Base-by-base conservation (phyloP, 1,139 yeast species). In the Saccharomyces hybrid region DNA sequence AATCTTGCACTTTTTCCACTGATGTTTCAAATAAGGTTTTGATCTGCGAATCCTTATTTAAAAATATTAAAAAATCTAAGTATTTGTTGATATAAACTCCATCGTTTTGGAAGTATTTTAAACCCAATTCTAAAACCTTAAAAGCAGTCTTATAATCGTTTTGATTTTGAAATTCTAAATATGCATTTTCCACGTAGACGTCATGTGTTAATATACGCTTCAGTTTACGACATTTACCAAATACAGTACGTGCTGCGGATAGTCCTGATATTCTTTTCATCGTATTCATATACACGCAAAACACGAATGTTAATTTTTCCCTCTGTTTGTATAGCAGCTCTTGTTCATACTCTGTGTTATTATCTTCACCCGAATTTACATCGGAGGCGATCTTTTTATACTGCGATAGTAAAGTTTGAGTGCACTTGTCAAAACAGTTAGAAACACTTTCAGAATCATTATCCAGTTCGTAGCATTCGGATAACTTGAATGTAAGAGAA, bases 21-120 rank as follows among this genome's bases (percentile, higher is more conserved):
- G 84, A 77, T 13, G 82, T 76, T 70, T 93, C 98, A 67, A 93
- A 85, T 48, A 89, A 76, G 11, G 90, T 89, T 61, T 93, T 83
- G 16, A 91, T 88, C 64, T 85, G 88, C 34, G 88, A 85, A 55
- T 84, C 85, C 68, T 90, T 96, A 67, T 86, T 86, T 44, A 80
- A 78, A 61, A 79, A 73, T 41, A 89, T 80, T 59, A 93, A 74
- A 66, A 87, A 91, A 57, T 85, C 82, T 64, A 93, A 75, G 68
- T 91, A 91, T 51, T 81, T 79, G 57, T 78, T 75, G 50, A 90
- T 76, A 66, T 84, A 91, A 28, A 77, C 80, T 3, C 88, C 85
- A 59, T 82, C 78, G 25, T 53, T 66, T 20, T 75, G 67, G 65
- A 80, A 85, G 56, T 79, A 71, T 66, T 83, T 86, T 73, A 86